phyloP scores from a whole-genome alignment of 108 stramenopile species.

The Conticribra guillardii region DNA sequence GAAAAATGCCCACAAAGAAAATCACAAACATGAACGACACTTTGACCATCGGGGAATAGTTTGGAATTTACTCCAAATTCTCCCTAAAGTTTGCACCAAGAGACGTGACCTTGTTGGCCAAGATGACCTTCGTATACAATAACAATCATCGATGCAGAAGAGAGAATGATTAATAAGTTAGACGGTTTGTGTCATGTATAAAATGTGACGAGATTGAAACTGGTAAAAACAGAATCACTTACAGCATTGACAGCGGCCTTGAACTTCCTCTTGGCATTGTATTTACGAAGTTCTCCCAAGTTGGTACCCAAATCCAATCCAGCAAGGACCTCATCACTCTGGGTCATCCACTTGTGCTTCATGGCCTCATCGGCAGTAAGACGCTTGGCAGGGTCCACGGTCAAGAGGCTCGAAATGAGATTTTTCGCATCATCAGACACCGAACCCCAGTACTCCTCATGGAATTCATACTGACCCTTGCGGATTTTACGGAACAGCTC shows the following conservation, averaged over 20 bases:
- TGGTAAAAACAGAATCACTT: too few relatives aligned
- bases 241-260: conserved; percentile 52
- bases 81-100: conserved; percentile 58
- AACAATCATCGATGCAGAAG: too few relatives aligned
- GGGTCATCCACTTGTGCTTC: conserved; percentile 79
- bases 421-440: conserved; percentile 84
- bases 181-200: too few relatives aligned
- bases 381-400: conserved; percentile 73
- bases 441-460: conserved; percentile 88
- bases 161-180: neutral
- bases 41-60: too few relatives aligned
- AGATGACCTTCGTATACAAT: neutral
- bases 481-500: conserved; percentile 94
- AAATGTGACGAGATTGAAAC: too few relatives aligned
- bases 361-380: conserved; percentile 70
- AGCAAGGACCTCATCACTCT: conserved; percentile 53
- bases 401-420: conserved; percentile 73
- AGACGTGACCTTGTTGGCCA: conserved; percentile 60
- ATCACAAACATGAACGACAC: neutral
- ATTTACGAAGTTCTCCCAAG: conserved; percentile 53
- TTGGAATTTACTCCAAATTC: conserved; percentile 49
- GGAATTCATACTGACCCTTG: conserved; percentile 88
- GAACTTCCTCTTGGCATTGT: conserved; percentile 59
- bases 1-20: too few relatives aligned
- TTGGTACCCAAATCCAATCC: conserved; percentile 48